Conservation (phyloP, 1,139 yeast genomes). For the Yamadazyma trypodendri region DNA sequence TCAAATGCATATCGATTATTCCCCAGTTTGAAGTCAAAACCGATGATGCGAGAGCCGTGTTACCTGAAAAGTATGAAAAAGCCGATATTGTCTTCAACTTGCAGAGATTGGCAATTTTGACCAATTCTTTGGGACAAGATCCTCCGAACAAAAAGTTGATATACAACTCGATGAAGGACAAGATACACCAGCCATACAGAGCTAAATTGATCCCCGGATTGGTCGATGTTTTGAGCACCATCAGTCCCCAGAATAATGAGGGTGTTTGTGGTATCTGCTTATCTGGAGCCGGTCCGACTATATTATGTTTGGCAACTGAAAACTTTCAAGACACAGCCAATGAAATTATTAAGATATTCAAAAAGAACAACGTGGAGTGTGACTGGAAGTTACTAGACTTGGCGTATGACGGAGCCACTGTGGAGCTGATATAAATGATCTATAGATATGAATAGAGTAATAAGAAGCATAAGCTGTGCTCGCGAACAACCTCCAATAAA, state of each 20-base stretch:
- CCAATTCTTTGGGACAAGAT: conserved; percentile 76
- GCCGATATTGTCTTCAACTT: conserved; percentile 86
- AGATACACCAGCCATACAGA: conserved; percentile 93
- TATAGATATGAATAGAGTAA: no score
- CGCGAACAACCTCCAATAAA: conserved; percentile 5
- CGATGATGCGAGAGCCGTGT: conserved; percentile 83
- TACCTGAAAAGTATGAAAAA: conserved; percentile 78
- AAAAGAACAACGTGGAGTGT: conserved; percentile 66
- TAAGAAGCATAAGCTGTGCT: not conserved
- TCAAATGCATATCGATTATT: conserved; percentile 85
- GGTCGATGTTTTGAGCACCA: conserved; percentile 71
- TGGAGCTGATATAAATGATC: conserved; percentile 13
- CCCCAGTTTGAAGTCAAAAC: conserved; percentile 95
- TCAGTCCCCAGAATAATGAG: conserved; percentile 78
- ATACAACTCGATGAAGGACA: conserved; percentile 95
- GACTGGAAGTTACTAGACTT: conserved; percentile 81
- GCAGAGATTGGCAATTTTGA: conserved; percentile 46
- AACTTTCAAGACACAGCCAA: conserved; percentile 82
- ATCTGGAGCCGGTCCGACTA: conserved; percentile 98
- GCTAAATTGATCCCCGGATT: conserved; percentile 89
- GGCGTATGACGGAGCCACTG: conserved; percentile 85
- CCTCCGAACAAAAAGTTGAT: conserved; percentile 82
- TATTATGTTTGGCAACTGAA: conserved; percentile 86
- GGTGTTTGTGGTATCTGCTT: conserved; percentile 92
- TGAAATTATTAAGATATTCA: conserved; percentile 69